Evolutionary conservation across 164 flowering plant species (phyloP), one percentile per base, ranked within the genome.

Genomic region (Nelumbo lutea): DNA sequence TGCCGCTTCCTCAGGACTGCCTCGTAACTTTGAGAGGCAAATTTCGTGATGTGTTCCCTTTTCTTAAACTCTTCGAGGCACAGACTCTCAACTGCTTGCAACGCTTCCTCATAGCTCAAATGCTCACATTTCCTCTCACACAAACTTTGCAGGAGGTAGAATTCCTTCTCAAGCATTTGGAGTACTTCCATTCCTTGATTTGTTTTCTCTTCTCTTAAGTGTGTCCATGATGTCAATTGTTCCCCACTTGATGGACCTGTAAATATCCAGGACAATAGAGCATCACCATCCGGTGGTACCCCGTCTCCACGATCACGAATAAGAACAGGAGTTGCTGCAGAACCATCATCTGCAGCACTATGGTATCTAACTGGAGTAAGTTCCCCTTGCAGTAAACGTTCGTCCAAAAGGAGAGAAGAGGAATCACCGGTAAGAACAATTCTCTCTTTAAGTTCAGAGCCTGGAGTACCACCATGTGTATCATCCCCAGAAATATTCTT

Each of bases 91-190:
- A 93, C 81, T 10, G 80, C 73, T 79, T 87, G 93, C 81, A 93
- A 73, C 50, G 97, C 95, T 79, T 86, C 97, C 76, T 88, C 96
- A 74, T 86, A 91, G 71, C 79, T 84, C 75, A 88, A 63, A 69
- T 85, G 89, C 76, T 88, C 96, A 67, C 87, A 80, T 77, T 96
- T 96, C 72, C 90, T 90, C 76, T 91, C 91, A 72, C 98, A 88
- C 69, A 88, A 78, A 68, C 75, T 82, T 85, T 93, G 97, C 11
- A 93, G 80, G 61, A 79, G 82, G 71, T 60, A 70, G 74, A 84
- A 90, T 74, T 96, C 99, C 79, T 93, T 93, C 83, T 89, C 94
- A 70, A 93, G 90, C 73, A 73, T 77, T 83, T 87, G 90, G 59
- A 96, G 83, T 58, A 86, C 78, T 77, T 93, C 96, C 79, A 76